Evolutionary conservation across 2,329 filamentous ascomycete genomes (phyloP), one percentile per base, ranked within the genome.

Genomic region (Botrytis cinerea): DNA sequence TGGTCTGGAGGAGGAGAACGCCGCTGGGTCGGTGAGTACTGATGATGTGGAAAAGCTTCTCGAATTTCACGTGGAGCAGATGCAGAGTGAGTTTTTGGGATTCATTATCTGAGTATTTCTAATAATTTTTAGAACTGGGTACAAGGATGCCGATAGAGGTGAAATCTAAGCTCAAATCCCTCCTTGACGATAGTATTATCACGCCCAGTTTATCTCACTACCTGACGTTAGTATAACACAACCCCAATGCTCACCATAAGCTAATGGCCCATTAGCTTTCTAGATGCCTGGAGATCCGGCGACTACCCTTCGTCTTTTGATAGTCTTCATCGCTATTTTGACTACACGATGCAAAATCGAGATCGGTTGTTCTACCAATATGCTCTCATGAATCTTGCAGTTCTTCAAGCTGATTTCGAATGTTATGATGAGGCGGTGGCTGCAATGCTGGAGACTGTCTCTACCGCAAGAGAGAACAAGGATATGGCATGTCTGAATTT

Each of bases 401-500:
- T 98, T 48, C 87, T 98, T 7, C 95, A 99, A 80, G 93, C 95
- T 25, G 96, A 98, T 81, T 98, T 98, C 84, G 95, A 95, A 64
- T 97, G 93, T 80, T 91, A 94, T 81, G 88, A 90, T 59, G 95
- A 98, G 83, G 95, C 95, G 9, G 88, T 98, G n/a, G 89, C 93
- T 18, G 93, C 95, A 20, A 97, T 99, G 90, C 90, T 97, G 61
- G 96, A 98, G 82, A 95, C 95, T 0, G 94, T 99, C 48, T 91
- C 95, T 0, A 97, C 94, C n/a, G 96, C 96, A 0, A 87, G 95
- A 75, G 96, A 98, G 82, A 97, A 97, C 77, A 91, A 94, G 76
- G 96, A 99, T 80, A 93, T 94, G 86, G 91, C 89, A 6, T 98
- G 96, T 80, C 86, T 99, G 73, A 98, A 98, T 82, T 98, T 97